Conservation (phyloP, 2,329 filamentous ascomycete species). For the Amylocarpus encephaloides region DNA sequence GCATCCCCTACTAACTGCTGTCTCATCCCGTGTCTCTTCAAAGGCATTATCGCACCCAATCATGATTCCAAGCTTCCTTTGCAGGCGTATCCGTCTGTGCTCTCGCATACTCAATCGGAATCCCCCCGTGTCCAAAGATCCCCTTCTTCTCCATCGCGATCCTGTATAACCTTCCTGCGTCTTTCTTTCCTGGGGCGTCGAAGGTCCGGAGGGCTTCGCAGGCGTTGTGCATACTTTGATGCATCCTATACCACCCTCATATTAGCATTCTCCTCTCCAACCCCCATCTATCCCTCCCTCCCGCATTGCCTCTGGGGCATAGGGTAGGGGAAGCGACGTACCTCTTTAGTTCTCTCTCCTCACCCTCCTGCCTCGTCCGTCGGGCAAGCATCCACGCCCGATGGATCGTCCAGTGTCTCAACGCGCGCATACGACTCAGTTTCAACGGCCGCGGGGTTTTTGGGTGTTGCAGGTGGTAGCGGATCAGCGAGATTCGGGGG, state of each 20-base stretch:
- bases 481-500: constrained; percentile 46
- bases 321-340: constrained; percentile 31
- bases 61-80: constrained; percentile 82
- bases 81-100: constrained; percentile 78
- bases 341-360: constrained; percentile 66
- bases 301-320: background rate
- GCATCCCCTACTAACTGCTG: background rate
- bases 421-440: constrained; percentile 77
- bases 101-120: constrained; percentile 89
- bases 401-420: constrained; percentile 99
- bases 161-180: constrained; percentile 71
- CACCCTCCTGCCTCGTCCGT: constrained; percentile 56
- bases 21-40: background rate
- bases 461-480: constrained; percentile 65
- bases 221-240: constrained; percentile 75
- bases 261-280: background rate
- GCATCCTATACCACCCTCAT: constrained; percentile 39
- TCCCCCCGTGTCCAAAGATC: constrained; percentile 61
- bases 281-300: background rate
- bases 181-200: constrained; percentile 46
- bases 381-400: constrained; percentile 85
- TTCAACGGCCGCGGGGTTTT: constrained; percentile 70
- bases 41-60: constrained; percentile 61
- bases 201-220: constrained; percentile 74
- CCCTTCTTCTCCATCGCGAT: constrained; percentile 89